Conservation (phyloP, 1,139 yeast genomes). For the Keqinozyma sinolaborantium region DNA sequence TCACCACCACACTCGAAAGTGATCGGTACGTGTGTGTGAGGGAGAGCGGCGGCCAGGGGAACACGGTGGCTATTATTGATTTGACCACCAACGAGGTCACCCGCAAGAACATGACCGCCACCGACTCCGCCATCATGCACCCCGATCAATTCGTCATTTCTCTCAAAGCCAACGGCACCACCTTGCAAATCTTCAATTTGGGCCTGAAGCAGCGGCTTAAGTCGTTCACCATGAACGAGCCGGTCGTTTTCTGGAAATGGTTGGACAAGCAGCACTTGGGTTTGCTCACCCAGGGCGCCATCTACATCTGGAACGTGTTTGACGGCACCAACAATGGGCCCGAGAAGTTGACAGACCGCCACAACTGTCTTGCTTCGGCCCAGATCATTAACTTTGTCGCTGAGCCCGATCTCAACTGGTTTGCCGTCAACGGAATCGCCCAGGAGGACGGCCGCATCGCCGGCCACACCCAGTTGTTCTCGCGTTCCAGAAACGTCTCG, state of each 20-base stretch:
- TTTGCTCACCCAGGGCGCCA: constrained; percentile 71
- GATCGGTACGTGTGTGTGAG: constrained; percentile 88
- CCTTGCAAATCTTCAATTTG: constrained; percentile 89
- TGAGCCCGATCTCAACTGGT: constrained; percentile 84
- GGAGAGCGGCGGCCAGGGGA: constrained; percentile 72
- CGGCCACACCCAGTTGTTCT: constrained; percentile 92
- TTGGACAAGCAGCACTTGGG: constrained; percentile 71
- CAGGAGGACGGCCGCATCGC: constrained; percentile 94
- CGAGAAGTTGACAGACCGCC: constrained; percentile 75
- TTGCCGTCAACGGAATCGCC: constrained; percentile 91
- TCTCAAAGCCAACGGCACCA: constrained; percentile 92
- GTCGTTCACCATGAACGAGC: constrained; percentile 82
- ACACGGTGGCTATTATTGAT: constrained; percentile 90
- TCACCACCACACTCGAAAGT: constrained; percentile 90
- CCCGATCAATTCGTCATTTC: constrained; percentile 87
- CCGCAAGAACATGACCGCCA: constrained; percentile 93
- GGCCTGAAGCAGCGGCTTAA: constrained; percentile 85
- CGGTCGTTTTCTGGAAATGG: constrained; percentile 97
- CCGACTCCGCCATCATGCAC: constrained; percentile 97
- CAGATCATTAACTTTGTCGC: constrained; percentile 92
- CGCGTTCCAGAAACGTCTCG: constrained; percentile 84
- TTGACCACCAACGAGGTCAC: constrained; percentile 71
- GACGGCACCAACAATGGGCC: constrained; percentile 84
- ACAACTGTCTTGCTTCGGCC: constrained; percentile 70
- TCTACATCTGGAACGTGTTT: constrained; percentile 80